phyloP scores from a whole-genome alignment of 148 eudicot genomes.

The Rhododendron henanense region DNA sequence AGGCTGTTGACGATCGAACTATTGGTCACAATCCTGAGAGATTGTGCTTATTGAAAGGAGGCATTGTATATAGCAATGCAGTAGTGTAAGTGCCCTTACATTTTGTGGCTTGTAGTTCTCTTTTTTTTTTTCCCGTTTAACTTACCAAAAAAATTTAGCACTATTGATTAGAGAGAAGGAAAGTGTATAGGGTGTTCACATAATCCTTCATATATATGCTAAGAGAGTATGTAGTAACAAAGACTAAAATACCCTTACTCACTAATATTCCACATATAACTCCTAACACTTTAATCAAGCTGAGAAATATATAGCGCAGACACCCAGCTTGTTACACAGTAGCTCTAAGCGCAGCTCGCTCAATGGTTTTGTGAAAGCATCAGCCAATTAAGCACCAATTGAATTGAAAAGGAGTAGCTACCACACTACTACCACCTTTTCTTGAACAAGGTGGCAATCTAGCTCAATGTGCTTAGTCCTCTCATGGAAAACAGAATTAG shows the following conservation, averaged over 20 bases:
- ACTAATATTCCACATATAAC: not conserved
- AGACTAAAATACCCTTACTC: not conserved
- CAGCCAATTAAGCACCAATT: too few species aligned
- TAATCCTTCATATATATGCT: not conserved
- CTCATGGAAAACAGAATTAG: too few species aligned
- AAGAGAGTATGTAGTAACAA: not conserved
- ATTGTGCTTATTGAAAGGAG: slow-evolving; percentile 83
- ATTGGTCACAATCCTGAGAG: slow-evolving; percentile 94
- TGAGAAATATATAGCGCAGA: not conserved
- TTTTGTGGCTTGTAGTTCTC: not conserved
- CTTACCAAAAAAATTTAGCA: not conserved
- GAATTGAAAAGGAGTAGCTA: too few species aligned
- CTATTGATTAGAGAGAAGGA: not conserved
- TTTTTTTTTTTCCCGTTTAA: not conserved
- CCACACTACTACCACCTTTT: too few species aligned
- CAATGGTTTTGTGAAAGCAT: too few species aligned
- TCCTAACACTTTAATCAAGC: not conserved
- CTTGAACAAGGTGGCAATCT: too few species aligned
- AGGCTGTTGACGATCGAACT: slow-evolving; percentile 89
- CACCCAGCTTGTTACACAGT: not conserved
- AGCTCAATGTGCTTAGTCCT: too few species aligned
- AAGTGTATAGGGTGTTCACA: not conserved
- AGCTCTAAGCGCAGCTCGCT: not conserved
- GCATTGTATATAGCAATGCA: slow-evolving; percentile 78
- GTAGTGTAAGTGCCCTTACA: slow-evolving; percentile 60